A percentile compares a stretch with the other conserved stretches of the same genome.
These are phyloP conservation scores for Oryza brachyantha DNA, from an alignment of 176 grass and related monocot species.

Conservation along the genomic window DNA sequence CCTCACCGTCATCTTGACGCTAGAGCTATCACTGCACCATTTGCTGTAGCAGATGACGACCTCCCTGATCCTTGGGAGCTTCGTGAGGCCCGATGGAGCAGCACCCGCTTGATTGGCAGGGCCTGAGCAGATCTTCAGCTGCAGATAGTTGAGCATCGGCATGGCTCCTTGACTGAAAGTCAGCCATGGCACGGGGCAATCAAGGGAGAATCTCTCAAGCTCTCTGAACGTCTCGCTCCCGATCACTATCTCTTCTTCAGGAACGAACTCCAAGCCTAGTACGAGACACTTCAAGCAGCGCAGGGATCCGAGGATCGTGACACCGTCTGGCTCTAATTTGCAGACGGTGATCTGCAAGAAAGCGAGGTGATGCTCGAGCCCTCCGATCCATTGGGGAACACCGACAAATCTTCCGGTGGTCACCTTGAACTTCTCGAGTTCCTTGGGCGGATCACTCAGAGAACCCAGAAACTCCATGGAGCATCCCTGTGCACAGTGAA, in stretches of 20 bases:
- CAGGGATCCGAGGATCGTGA: neutral
- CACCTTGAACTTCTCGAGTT: neutral
- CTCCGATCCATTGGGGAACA: neutral
- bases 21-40: neutral
- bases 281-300: neutral
- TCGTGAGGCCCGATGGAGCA: neutral
- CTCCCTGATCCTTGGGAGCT: neutral
- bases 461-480: neutral
- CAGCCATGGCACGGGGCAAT: conserved; percentile 9
- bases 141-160: neutral
- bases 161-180: neutral
- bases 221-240: neutral
- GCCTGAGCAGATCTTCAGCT: neutral
- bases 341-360: neutral
- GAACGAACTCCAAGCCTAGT: conserved; percentile 19
- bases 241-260: neutral
- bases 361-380: rapidly evolving
- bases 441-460: rapidly evolving
- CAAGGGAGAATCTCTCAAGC: neutral
- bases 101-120: neutral
- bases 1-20: neutral
- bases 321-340: neutral
- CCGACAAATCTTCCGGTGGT: neutral
- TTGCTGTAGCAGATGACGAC: neutral
- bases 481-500: neutral